Evolutionary conservation across 2,329 filamentous ascomycete genomes (phyloP), one percentile per base, ranked within the genome.

Genomic region (Mariannaea elegans): DNA sequence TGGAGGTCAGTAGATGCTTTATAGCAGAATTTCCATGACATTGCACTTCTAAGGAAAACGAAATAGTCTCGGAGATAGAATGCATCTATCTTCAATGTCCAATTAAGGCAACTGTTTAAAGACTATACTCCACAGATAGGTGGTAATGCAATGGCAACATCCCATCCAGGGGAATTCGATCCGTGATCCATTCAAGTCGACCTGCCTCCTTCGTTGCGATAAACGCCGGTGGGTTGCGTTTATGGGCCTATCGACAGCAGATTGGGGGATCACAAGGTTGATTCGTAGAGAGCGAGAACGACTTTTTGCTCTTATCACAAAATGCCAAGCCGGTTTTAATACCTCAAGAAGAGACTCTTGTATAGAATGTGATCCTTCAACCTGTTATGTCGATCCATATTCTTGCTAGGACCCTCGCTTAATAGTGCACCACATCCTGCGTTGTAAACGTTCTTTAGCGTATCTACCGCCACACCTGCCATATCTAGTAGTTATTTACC

Each of bases 401-500:
- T 21, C 38, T 16, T 38, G 7, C 27, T 46, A 27, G 21, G 29
- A 10, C 24, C 19, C 38, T 50, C 39, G 39, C 46, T 45, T 36
- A 24, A 12, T n/a, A 12, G 6, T 32, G 24, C 34, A 16, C 34
- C 27, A 27, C 29, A 56, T 56, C 38, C 24, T 29, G 38, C 45
- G 48, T 42, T 41, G 41, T 32, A 41, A 56, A 24, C 44, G 32
- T 48, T 27, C 18, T 36, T 42, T 27, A 24, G 16, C 19, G 41
- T 38, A 38, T 23, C 21, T 10, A 45, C 45, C 7, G 27, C 47
- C 12, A 29, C 31, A 56, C 54, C 54, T 56, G 39, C 54, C 54
- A 27, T n/a, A 50, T 56, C n/a, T n/a, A 46, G 54, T 29, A 56
- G 38, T 23, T 36, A 36, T 19, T 36, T 50, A 39, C 31, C 54